Conservation (phyloP, 179 eudicot species). For the Beta lomatogona region DNA sequence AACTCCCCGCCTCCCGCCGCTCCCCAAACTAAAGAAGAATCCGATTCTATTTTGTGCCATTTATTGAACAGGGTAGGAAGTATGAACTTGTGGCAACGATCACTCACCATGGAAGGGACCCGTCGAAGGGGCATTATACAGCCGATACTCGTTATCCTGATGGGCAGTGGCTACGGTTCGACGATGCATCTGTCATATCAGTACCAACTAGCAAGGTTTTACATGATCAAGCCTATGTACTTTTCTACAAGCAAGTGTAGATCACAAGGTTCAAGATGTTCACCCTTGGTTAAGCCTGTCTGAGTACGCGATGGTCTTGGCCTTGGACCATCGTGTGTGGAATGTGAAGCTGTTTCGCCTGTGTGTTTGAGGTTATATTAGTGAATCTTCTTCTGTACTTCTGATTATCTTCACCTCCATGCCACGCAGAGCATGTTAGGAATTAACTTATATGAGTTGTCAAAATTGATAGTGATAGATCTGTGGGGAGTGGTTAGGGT, state of each 20-base stretch:
- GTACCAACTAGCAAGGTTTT: constrained; percentile 67
- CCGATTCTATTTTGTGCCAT: neutral
- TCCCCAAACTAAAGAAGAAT: no score
- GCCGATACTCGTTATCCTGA: constrained; percentile 74
- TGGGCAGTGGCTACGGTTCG: constrained; percentile 82
- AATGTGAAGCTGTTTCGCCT: constrained; percentile 11
- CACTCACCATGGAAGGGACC: constrained; percentile 91
- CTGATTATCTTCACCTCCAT: constrained; percentile 9
- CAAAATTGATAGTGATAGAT: neutral
- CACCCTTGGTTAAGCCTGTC: neutral
- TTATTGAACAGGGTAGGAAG: constrained; percentile 56
- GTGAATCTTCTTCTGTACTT: constrained; percentile 7
- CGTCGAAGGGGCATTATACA: constrained; percentile 90
- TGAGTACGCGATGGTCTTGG: neutral
- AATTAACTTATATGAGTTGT: constrained; percentile 10
- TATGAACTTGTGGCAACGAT: constrained; percentile 84
- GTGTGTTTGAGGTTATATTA: constrained; percentile 10
- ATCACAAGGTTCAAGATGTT: neutral
- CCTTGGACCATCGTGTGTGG: constrained; percentile 4
- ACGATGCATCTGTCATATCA: constrained; percentile 71
- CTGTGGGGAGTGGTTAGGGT: neutral
- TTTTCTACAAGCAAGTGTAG: constrained; percentile 65
- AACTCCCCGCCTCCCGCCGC: no score
- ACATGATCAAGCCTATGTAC: constrained; percentile 88
- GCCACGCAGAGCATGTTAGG: constrained; percentile 7